phyloP scores from a whole-genome alignment of 768 basidiomycete species.

The Phylloporus scabripes region DNA sequence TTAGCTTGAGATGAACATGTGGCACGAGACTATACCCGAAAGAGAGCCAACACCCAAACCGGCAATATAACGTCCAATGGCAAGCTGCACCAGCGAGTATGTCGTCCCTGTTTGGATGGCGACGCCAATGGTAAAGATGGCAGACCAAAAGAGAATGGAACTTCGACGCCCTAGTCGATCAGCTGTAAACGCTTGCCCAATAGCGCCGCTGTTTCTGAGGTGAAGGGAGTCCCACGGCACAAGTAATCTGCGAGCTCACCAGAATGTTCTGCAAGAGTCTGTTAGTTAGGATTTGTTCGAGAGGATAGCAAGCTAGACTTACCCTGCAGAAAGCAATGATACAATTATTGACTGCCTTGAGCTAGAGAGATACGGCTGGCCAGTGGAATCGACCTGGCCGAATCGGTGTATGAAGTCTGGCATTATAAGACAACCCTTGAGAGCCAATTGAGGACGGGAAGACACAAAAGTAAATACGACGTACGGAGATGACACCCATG shows the following conservation, averaged over 20 bases:
- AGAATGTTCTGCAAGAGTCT: slow-evolving; percentile 39
- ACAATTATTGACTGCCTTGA: slow-evolving; percentile 73
- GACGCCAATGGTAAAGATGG: slow-evolving; percentile 64
- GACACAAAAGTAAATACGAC: slow-evolving; percentile 12
- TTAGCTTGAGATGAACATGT: slow-evolving; percentile 1
- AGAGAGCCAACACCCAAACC: slow-evolving; percentile 75
- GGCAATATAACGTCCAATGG: slow-evolving; percentile 67
- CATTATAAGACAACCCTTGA: slow-evolving; percentile 73
- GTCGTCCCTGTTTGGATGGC: slow-evolving; percentile 65
- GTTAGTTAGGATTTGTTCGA: neutral
- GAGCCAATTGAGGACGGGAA: neutral
- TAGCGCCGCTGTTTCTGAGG: slow-evolving; percentile 44
- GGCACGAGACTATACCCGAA: slow-evolving; percentile 42
- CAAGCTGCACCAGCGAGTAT: slow-evolving; percentile 57
- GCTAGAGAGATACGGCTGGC: slow-evolving; percentile 48
- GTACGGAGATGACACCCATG: slow-evolving; percentile 70
- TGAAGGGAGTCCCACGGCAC: slow-evolving; percentile 3
- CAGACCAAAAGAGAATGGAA: slow-evolving; percentile 73
- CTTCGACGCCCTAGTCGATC: slow-evolving; percentile 67
- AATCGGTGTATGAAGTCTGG: slow-evolving; percentile 69
- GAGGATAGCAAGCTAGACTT: neutral
- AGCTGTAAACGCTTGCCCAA: slow-evolving; percentile 68
- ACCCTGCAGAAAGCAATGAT: slow-evolving; percentile 73
- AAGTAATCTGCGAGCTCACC: slow-evolving; percentile 31
- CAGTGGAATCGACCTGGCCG: slow-evolving; percentile 46